Evolutionary conservation across 2,329 filamentous ascomycete genomes (phyloP).

Genomic region (Canariomyces notabilis): DNA sequence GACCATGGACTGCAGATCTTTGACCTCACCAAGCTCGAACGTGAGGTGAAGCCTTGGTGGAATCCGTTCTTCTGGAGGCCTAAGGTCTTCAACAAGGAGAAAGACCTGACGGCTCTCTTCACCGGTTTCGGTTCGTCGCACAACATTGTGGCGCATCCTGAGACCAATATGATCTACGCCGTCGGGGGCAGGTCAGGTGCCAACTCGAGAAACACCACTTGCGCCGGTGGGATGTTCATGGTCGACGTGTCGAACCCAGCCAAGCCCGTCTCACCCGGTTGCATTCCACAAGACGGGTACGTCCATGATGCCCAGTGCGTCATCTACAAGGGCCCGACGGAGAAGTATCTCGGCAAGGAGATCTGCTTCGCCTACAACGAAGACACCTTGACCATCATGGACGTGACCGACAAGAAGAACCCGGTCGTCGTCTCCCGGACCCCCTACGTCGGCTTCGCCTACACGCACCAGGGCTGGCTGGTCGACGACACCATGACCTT

Average conservation of each 20-base stretch:
- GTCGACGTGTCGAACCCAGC: slow-evolving; percentile 51
- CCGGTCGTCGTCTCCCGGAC: slow-evolving; percentile 13
- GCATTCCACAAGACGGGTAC: slow-evolving; percentile 51
- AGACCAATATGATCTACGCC: slow-evolving; percentile 35
- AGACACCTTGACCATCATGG: slow-evolving; percentile 16
- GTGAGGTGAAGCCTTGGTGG: slow-evolving; percentile 37
- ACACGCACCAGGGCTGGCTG: slow-evolving; percentile 56
- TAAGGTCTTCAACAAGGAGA: slow-evolving; percentile 10
- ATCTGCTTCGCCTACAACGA: slow-evolving; percentile 54
- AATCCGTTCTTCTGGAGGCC: slow-evolving; percentile 20
- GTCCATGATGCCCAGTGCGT: slow-evolving; percentile 59
- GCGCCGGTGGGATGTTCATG: slow-evolving; percentile 53
- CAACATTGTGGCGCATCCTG: slow-evolving; percentile 21
- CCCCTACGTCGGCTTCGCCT: slow-evolving; percentile 26
- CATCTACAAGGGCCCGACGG: slow-evolving; percentile 47
- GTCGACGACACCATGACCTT: slow-evolving; percentile 41
- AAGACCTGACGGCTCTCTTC: slow-evolving; percentile 13
- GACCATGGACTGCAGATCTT: slow-evolving; percentile 58
- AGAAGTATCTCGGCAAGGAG: slow-evolving; percentile 42
- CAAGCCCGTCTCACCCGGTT: slow-evolving; percentile 50
- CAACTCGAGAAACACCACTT: slow-evolving; percentile 37
- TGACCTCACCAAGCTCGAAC: slow-evolving; percentile 54
- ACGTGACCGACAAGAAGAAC: slow-evolving; percentile 28
- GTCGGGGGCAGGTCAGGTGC: slow-evolving; percentile 37
- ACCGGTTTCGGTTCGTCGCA: slow-evolving; percentile 13